Evolutionary conservation across 768 basidiomycete species (phyloP).

Genomic region (Trametes sanguinea): DNA sequence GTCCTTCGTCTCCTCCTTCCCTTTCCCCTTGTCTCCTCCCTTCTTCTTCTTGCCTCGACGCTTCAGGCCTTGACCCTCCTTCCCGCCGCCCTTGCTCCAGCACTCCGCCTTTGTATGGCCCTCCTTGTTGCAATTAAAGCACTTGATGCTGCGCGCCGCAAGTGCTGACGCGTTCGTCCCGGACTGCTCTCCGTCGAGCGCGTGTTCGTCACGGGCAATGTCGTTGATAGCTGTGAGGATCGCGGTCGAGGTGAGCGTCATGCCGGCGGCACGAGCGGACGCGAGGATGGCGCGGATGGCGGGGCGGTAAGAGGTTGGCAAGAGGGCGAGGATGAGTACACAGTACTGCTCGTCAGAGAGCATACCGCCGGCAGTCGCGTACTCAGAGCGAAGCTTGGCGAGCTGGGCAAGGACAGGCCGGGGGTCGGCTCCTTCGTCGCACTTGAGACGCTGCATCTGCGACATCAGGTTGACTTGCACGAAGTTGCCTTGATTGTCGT

Average conservation of each 20-base stretch:
- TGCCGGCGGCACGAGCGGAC: neutral
- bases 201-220: neutral
- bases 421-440: conserved; percentile 16
- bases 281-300: neutral
- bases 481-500: conserved; percentile 17
- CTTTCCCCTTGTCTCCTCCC: neutral
- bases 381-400: conserved; percentile 16
- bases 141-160: conserved; percentile 5
- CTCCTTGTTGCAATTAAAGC: conserved; percentile 25
- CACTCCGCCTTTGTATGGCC: conserved; percentile 25
- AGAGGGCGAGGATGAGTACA: conserved; percentile 16
- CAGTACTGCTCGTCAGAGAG: conserved; percentile 13
- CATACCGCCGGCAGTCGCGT: conserved; percentile 16
- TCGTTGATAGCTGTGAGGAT: conserved; percentile 12
- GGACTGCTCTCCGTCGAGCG: neutral
- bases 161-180: conserved; percentile 5
- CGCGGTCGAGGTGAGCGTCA: neutral
- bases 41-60: neutral
- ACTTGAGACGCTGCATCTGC: conserved; percentile 14
- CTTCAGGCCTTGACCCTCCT: conserved; percentile 23
- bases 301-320: conserved; percentile 15
- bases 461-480: conserved; percentile 9
- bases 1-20: neutral
- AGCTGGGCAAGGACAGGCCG: conserved; percentile 18
- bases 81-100: conserved; percentile 23